Evolutionary conservation across 495 filamentous ascomycete genomes (phyloP).

Genomic region (Xeromyces bisporus): DNA sequence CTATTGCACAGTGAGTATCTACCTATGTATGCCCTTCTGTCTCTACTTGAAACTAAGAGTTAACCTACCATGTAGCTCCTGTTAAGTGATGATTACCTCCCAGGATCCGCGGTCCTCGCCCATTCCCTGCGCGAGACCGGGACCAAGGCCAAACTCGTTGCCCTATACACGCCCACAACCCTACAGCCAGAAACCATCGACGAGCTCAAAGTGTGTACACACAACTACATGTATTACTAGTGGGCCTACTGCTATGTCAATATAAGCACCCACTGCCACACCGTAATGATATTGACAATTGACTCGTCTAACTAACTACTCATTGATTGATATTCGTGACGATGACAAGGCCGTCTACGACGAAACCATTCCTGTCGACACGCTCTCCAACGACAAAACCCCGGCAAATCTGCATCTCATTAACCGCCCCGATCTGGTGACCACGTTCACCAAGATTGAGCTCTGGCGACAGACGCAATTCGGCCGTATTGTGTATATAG

Average conservation of each 20-base stretch:
- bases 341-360: constrained; percentile 58
- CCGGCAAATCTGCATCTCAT: constrained; percentile 80
- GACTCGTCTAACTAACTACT: too few species aligned
- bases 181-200: constrained; percentile 54
- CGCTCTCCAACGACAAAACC: constrained; percentile 54
- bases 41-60: constrained; percentile 1
- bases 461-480: constrained; percentile 88
- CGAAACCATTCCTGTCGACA: constrained; percentile 69
- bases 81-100: constrained; percentile 76
- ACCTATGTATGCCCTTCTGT: not conserved
- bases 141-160: constrained; percentile 69
- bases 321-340: not conserved
- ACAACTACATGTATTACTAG: too few species aligned
- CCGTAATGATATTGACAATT: too few species aligned
- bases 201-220: constrained; percentile 49
- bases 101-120: constrained; percentile 83
- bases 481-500: constrained; percentile 77
- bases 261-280: too few species aligned
- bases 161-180: constrained; percentile 62
- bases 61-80: constrained; percentile 45
- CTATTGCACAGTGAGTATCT: constrained; percentile 38
- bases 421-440: constrained; percentile 74
- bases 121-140: constrained; percentile 89
- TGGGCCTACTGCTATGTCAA: too few species aligned
- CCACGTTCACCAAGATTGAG: constrained; percentile 90